A percentile compares a stretch with the other conserved stretches of the same genome.
Conservation (phyloP, 192 early-diverging fungal species). For the Linnemannia exigua region DNA sequence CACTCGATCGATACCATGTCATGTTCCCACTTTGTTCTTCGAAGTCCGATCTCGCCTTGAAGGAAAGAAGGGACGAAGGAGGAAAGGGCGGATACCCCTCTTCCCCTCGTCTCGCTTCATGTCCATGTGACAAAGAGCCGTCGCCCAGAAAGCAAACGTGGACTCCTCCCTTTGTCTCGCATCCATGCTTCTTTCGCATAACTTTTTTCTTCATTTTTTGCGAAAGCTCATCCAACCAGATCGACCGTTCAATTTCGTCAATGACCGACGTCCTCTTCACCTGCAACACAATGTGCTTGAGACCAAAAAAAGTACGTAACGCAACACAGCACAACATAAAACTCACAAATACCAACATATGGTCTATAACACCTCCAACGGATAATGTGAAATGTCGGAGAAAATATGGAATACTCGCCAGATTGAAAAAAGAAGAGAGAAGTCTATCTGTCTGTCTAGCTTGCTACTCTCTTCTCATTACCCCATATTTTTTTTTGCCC, state of each 20-base stretch:
- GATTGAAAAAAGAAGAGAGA: not conserved
- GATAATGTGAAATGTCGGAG: not conserved
- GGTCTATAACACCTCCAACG: not conserved
- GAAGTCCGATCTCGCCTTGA: not conserved
- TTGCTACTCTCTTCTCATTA: too few relatives aligned
- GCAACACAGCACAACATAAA: not conserved
- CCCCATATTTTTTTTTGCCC: too few relatives aligned
- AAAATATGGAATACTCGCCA: not conserved
- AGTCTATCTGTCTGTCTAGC: not conserved
- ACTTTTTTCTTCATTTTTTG: not conserved
- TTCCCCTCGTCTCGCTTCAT: too few relatives aligned
- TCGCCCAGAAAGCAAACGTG: too few relatives aligned
- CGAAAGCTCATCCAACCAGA: not conserved
- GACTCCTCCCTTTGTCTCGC: not conserved
- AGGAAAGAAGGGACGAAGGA: too few relatives aligned
- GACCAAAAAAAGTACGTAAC: not conserved
- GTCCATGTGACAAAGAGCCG: not conserved
- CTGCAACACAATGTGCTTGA: not conserved
- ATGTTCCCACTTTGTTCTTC: not conserved
- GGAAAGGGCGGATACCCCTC: too few relatives aligned
- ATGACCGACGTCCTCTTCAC: not conserved
- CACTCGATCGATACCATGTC: not conserved
- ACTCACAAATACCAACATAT: not conserved
- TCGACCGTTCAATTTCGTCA: not conserved
- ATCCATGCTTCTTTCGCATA: not conserved